Percentiles rank a stretch among this genome's conserved stretches.
Conservation (phyloP, 2,329 filamentous ascomycete genomes). For the Niveomyces coronatus region DNA sequence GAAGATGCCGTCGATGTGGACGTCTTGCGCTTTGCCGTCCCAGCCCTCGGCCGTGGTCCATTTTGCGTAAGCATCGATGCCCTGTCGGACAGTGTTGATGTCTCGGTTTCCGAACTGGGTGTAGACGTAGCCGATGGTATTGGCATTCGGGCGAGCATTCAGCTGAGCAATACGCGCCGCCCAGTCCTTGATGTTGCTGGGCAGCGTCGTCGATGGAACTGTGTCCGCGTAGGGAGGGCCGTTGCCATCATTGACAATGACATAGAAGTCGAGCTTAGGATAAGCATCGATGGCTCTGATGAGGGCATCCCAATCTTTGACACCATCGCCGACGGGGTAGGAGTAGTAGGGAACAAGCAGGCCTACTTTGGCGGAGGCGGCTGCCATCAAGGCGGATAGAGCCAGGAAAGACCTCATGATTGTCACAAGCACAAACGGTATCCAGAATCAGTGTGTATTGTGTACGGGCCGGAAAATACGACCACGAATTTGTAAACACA, state of each 20-base stretch:
- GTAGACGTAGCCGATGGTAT: constrained; percentile 1
- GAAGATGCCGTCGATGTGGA: constrained; percentile 5
- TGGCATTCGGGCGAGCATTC: neutral
- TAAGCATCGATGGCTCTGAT: neutral
- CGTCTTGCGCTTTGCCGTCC: neutral
- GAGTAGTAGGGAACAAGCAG: constrained; percentile 5
- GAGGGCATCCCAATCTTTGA: constrained; percentile 1
- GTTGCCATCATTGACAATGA: constrained; percentile 3
- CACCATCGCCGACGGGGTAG: neutral
- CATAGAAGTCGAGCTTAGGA: constrained; percentile 2
- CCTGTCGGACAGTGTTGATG: neutral
- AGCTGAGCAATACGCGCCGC: neutral
- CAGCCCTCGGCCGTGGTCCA: constrained; percentile 2
- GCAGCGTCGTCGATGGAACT: neutral
- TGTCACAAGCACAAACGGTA: too few species aligned
- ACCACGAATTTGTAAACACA: too few species aligned
- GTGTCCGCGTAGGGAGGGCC: neutral
- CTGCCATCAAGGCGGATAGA: neutral
- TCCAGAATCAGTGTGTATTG: too few species aligned
- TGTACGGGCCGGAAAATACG: too few species aligned
- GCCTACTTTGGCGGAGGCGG: neutral
- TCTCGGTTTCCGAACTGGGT: constrained; percentile 1
- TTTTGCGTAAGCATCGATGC: neutral
- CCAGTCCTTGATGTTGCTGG: constrained; percentile 1
- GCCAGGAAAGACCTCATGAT: neutral